Percentiles rank a stretch among this genome's conserved stretches.
Evolutionary conservation across 2,329 filamentous ascomycete genomes (phyloP).

Genomic region (Ophiostoma quercus): DNA sequence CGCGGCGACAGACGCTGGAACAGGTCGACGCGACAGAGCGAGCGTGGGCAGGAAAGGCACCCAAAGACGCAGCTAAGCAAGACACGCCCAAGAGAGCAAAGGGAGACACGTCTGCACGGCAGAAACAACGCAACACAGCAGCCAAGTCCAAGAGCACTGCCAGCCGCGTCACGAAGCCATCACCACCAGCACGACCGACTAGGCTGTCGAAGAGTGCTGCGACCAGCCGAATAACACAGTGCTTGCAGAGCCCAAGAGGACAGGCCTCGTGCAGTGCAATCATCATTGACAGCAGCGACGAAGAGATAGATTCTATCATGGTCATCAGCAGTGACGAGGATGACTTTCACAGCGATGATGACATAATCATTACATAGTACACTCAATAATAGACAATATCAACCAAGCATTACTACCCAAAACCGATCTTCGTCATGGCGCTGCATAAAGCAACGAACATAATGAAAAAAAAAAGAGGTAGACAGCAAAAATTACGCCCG

Average conservation of each 20-base stretch:
- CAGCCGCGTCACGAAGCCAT: neutral
- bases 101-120: neutral
- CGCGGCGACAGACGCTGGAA: constrained; percentile 27
- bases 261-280: neutral
- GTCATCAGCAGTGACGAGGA: constrained; percentile 2
- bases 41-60: constrained; percentile 16
- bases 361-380: neutral
- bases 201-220: constrained; percentile 7
- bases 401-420: neutral
- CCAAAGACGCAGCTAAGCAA: neutral
- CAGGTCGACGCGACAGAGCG: constrained; percentile 19
- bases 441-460: constrained; percentile 24
- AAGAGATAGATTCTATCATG: neutral
- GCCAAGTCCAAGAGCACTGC: neutral
- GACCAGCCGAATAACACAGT: neutral
- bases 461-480: constrained; percentile 27
- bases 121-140: neutral
- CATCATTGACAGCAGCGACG: constrained; percentile 19
- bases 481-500: constrained; percentile 30
- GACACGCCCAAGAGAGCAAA: neutral
- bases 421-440: constrained; percentile 22
- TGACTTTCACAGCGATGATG: neutral
- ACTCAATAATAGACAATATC: neutral
- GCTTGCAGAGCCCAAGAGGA: neutral
- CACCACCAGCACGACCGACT: neutral